Conservation (phyloP, 176 grass and related monocot species). For the Hsuehochloa calcarea region DNA sequence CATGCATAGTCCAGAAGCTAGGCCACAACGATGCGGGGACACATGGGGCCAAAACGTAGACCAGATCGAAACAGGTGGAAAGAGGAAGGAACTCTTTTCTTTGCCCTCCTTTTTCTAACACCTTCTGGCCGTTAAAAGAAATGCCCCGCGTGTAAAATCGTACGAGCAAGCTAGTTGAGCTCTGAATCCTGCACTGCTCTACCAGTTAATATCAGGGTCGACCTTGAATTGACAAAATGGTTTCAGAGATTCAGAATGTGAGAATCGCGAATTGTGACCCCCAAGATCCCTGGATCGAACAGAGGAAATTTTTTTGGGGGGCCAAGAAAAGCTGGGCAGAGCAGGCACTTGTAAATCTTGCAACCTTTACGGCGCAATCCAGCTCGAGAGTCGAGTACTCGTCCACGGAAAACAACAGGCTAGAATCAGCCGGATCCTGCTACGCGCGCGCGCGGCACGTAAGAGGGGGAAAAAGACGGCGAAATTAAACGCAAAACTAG, state of each 20-base stretch:
- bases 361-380: not conserved
- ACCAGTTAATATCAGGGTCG: too few relatives aligned
- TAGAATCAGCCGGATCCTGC: not conserved
- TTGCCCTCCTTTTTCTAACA: not conserved
- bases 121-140: not conserved
- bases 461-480: not conserved
- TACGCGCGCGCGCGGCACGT: too few relatives aligned
- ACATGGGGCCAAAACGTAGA: not conserved
- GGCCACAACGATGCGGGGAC: not conserved
- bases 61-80: not conserved
- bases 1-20: not conserved
- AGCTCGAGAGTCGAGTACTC: not conserved
- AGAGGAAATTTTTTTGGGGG: not conserved
- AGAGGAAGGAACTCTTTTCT: not conserved
- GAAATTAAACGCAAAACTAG: not conserved
- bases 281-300: conserved; percentile 1
- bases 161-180: not conserved
- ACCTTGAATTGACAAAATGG: not conserved
- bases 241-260: not conserved
- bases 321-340: not conserved
- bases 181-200: not conserved
- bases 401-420: not conserved
- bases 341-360: not conserved
- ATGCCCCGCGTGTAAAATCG: not conserved
- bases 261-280: not conserved